These are phyloP conservation scores for Oxytropis ochrocephala DNA, from an alignment of 306 rosid species.

Conservation along the genomic window DNA sequence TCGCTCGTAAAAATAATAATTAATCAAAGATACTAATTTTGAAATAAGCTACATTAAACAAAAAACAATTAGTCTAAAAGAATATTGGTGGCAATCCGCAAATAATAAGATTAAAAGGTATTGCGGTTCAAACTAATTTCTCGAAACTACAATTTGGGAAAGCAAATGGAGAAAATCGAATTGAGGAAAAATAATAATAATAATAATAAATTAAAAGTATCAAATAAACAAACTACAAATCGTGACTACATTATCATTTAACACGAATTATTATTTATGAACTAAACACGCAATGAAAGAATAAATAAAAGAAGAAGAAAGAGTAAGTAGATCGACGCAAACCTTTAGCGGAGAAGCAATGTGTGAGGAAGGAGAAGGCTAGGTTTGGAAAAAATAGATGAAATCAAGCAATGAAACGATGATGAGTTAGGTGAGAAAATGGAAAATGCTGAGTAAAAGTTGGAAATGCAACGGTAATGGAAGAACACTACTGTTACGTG, in stretches of 20 bases:
- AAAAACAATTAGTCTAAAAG: background rate
- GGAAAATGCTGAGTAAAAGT: background rate
- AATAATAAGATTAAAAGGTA: too few species aligned
- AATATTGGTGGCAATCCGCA: background rate
- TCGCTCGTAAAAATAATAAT: background rate
- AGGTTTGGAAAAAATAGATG: background rate
- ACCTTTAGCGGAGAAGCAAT: too few species aligned
- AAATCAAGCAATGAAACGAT: background rate
- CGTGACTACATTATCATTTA: conserved; percentile 31
- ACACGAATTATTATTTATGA: background rate
- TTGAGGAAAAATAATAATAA: background rate
- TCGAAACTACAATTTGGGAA: background rate
- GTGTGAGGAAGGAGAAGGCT: too few species aligned
- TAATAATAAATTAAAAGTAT: background rate
- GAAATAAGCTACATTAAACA: conserved; percentile 9
- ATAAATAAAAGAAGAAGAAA: too few species aligned
- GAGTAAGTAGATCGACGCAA: too few species aligned
- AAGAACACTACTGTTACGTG: too few species aligned
- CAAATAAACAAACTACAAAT: background rate
- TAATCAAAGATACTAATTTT: background rate
- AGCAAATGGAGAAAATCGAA: background rate
- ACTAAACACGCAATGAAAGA: background rate
- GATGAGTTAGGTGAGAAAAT: background rate
- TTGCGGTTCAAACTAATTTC: background rate
- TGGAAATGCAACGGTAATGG: conserved; percentile 3